phyloP scores from a whole-genome alignment of 2,329 filamentous ascomycete species.

The Aureobasidium leucospermi region DNA sequence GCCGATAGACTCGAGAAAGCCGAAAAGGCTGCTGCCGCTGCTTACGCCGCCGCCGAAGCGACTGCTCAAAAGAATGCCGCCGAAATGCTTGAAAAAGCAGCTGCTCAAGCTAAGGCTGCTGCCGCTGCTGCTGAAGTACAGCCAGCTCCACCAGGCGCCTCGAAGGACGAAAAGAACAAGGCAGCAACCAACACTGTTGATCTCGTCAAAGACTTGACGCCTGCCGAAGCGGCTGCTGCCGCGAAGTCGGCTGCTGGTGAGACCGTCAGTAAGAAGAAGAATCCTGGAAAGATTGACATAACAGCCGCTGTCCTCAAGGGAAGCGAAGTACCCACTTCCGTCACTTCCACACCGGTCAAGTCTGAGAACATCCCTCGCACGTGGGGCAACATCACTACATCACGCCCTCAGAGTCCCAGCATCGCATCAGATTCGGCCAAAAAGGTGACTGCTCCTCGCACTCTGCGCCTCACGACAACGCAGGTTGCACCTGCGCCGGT shows the following conservation, averaged over 20 bases:
- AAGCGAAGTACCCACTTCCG: conserved; percentile 14
- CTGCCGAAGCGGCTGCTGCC: background rate
- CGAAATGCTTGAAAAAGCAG: background rate
- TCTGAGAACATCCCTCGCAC: conserved; percentile 21
- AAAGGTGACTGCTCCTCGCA: conserved; percentile 50
- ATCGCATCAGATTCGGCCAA: conserved; percentile 38
- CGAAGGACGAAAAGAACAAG: conserved; percentile 2
- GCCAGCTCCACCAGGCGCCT: conserved; percentile 13
- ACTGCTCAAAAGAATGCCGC: conserved; percentile 1
- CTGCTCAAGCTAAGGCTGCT: conserved; percentile 15
- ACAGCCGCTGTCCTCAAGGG: conserved; percentile 30
- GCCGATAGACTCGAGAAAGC: conserved; percentile 4
- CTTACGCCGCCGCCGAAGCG: background rate
- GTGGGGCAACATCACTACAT: conserved; percentile 26
- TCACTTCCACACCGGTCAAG: conserved; percentile 16
- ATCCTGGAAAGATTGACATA: conserved; percentile 43
- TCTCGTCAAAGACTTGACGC: conserved; percentile 6
- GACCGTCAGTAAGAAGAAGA: conserved; percentile 27
- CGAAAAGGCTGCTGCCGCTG: conserved; percentile 7
- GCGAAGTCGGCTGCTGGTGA: conserved; percentile 6
- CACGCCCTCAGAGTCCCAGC: conserved; percentile 48
- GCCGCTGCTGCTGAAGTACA: conserved; percentile 1
- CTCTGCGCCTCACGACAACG: conserved; percentile 59
- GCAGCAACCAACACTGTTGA: conserved; percentile 1
- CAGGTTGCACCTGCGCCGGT: conserved; percentile 36